These are phyloP conservation scores for Setomelanomma holmii DNA, from an alignment of 2,329 filamentous ascomycete species.

Conservation along the genomic window DNA sequence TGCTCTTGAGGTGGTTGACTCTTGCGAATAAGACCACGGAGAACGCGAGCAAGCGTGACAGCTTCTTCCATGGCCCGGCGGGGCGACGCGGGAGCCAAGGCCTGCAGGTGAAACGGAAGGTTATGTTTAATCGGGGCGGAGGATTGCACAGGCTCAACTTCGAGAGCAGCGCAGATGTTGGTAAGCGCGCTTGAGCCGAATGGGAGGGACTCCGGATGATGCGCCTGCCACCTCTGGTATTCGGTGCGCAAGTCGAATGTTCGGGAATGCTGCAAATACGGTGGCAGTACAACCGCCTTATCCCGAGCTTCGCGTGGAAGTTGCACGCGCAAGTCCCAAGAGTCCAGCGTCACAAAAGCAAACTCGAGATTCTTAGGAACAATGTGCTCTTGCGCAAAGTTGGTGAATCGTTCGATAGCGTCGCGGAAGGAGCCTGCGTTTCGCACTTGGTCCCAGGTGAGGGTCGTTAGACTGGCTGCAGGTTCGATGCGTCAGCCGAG, in stretches of 20 bases:
- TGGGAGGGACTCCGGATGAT: slow-evolving; percentile 95
- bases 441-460: slow-evolving; percentile 99
- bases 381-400: slow-evolving; percentile 91
- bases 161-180: slow-evolving; percentile 97
- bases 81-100: slow-evolving; percentile 91
- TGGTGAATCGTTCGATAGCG: slow-evolving; percentile 92
- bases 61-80: slow-evolving; percentile 98
- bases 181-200: slow-evolving; percentile 95
- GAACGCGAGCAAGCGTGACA: slow-evolving; percentile 88
- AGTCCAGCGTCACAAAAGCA: slow-evolving; percentile 96
- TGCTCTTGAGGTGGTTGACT: slow-evolving; percentile 94
- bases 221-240: slow-evolving; percentile 98
- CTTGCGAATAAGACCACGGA: slow-evolving; percentile 92
- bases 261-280: slow-evolving; percentile 96
- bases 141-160: slow-evolving; percentile 96
- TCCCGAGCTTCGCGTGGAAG: slow-evolving; percentile 96
- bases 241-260: slow-evolving; percentile 97
- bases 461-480: slow-evolving; percentile 90
- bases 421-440: slow-evolving; percentile 97
- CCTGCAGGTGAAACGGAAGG: slow-evolving; percentile 95
- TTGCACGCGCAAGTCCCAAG: slow-evolving; percentile 98
- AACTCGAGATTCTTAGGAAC: slow-evolving; percentile 93
- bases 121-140: slow-evolving; percentile 99
- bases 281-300: slow-evolving; percentile 94
- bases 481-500: slow-evolving; percentile 36